Evolutionary conservation across 2,329 filamentous ascomycete genomes (phyloP), one percentile per base, ranked within the genome.

Genomic region (Sporothrix luriei): DNA sequence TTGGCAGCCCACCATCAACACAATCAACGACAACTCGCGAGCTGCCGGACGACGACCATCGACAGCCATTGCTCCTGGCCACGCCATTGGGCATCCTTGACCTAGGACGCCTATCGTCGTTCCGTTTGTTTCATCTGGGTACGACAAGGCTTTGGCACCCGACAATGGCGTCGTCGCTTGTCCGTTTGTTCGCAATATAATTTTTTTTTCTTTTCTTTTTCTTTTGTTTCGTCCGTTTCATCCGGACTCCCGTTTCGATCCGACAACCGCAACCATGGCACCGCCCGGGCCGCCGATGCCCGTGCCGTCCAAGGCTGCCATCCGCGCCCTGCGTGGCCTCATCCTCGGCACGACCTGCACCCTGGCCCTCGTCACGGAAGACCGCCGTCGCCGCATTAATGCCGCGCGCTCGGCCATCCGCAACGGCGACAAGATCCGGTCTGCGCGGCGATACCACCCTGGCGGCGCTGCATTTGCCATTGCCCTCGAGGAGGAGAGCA

Each of bases 301-400:
- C 71, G 79, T 82, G 62, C 81, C 82, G 68, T 83, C 82, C 70
- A 81, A 81, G 76, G 79, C 79, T 69, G 81, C 81, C 73, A 75
- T 84, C 73, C 81, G 80, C 74, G 78, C 80, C 33, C 78, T 83
- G 65, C 80, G 81, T 49, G 79, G 80, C 43, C 78, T 84, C 61
- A 79, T 81, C 40, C 74, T 83, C 11, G 82, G 82, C 70, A 84
- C 82, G 1, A 81, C 81, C 4, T 83, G 81, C 75, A 80, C 81
- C 26, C 74, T 83, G 55, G 80, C 79, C 40, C 72, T 83, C 52
- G 71, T 83, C 68, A 78, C 78, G 68, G 82, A 83, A 73, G 82
- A 83, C 73, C 82, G 81, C 33, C 79, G 81, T 57, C 79, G 82
- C 14, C 78, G 80, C 51, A 82, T 84, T 74, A 79, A 80, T 65